Evolutionary conservation across 139 green algal species (phyloP).

Genomic region (Auxenochlorella protothecoides): DNA sequence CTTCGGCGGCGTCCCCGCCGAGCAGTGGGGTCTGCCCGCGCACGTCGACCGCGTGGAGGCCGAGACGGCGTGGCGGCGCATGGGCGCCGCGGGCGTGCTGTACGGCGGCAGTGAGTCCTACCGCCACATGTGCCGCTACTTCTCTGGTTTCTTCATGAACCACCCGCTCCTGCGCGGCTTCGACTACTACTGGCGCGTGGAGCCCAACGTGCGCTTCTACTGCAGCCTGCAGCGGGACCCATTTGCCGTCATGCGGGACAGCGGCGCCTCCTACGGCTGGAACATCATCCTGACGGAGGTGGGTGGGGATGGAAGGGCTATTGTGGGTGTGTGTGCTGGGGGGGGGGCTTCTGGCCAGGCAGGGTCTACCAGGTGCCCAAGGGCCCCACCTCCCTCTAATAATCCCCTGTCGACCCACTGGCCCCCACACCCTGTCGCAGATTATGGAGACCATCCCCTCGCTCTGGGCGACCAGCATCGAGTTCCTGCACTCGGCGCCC

Average conservation of each 20-base stretch:
- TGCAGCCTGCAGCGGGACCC: constrained; percentile 20
- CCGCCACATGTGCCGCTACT: constrained; percentile 34
- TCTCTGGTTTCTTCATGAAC: constrained; percentile 24
- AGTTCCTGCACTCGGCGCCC: constrained; percentile 5
- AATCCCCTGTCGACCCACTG: no score
- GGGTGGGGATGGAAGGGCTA: no score
- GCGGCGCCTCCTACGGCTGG: constrained; percentile 10
- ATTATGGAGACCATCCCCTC: constrained; percentile 10
- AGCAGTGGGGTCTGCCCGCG: constrained; percentile 8
- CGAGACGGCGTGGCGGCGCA: no score
- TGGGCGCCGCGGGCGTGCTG: constrained; percentile 8
- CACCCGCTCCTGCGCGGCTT: constrained; percentile 25
- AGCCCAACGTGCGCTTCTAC: constrained; percentile 29
- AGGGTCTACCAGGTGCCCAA: no score
- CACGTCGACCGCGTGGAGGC: no score
- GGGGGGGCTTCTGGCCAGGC: no score
- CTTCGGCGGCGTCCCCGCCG: constrained; percentile 13
- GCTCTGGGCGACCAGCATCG: constrained; percentile 10
- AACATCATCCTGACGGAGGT: constrained; percentile 13
- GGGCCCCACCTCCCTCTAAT: no score
- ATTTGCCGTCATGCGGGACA: constrained; percentile 13
- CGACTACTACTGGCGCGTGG: constrained; percentile 35
- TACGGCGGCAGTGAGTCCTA: constrained; percentile 25
- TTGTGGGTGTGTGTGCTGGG: no score
- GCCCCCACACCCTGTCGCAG: no score